Evolutionary conservation across 768 basidiomycete genomes (phyloP).

Genomic region (Pholiota molesta): DNA sequence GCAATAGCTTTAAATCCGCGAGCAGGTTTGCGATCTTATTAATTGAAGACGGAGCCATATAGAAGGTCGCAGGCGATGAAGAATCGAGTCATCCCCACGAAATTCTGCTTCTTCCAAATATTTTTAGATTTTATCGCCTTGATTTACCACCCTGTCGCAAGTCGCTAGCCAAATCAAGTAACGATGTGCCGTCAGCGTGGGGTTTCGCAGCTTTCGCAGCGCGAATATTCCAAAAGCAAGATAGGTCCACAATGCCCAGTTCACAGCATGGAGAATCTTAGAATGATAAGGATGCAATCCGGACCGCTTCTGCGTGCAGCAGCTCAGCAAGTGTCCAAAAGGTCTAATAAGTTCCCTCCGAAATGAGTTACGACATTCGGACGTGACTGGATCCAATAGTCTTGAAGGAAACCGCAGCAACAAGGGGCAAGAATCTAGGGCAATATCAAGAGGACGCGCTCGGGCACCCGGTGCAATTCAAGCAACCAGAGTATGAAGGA

Average conservation of each 20-base stretch:
- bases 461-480: too few relatives aligned
- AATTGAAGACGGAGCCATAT: background rate
- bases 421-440: too few relatives aligned
- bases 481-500: too few relatives aligned
- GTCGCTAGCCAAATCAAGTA: background rate
- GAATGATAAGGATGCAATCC: background rate
- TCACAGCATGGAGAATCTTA: background rate
- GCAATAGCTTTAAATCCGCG: slow-evolving; percentile 1
- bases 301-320: background rate
- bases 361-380: background rate
- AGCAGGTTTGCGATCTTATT: background rate
- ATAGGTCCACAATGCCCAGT: background rate
- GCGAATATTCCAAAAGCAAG: background rate
- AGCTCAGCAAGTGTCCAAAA: too few relatives aligned
- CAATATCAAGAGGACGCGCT: too few relatives aligned
- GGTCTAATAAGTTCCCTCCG: too few relatives aligned
- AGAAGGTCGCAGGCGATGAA: background rate
- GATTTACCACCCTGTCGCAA: background rate
- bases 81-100: background rate
- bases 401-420: too few relatives aligned
- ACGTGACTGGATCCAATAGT: background rate
- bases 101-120: background rate
- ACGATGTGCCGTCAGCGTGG: background rate
- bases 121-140: background rate
- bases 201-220: background rate